Evolutionary conservation across 495 filamentous ascomycete genomes (phyloP).

Genomic region (Xylaria palmicola): DNA sequence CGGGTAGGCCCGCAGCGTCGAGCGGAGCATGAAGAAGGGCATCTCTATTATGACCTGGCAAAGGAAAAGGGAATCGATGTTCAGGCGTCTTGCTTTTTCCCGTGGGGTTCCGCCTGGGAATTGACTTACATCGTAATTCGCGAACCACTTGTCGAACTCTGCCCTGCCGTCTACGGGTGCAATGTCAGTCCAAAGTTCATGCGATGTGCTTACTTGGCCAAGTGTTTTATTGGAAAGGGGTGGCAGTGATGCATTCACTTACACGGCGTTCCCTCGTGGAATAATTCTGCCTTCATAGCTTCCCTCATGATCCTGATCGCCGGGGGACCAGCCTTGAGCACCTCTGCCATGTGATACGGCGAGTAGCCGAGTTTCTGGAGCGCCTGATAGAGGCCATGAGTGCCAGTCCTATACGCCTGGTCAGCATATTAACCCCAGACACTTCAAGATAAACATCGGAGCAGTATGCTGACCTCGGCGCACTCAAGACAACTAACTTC

Average conservation of each 20-base stretch:
- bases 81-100: background rate
- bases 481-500: constrained; percentile 30
- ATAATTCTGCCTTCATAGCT: constrained; percentile 21
- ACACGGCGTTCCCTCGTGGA: constrained; percentile 28
- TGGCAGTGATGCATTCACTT: constrained; percentile 1
- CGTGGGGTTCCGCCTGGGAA: no score
- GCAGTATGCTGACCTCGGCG: constrained; percentile 22
- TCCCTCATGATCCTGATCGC: constrained; percentile 22
- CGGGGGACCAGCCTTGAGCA: constrained; percentile 3
- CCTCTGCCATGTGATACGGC: constrained; percentile 33
- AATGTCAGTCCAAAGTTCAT: background rate
- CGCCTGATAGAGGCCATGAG: constrained; percentile 29
- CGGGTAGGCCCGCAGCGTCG: constrained; percentile 27
- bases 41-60: constrained; percentile 32
- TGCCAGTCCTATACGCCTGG: constrained; percentile 24
- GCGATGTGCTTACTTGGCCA: no score
- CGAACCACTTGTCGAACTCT: constrained; percentile 35
- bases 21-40: constrained; percentile 29
- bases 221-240: background rate
- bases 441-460: background rate
- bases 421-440: constrained; percentile 5
- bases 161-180: constrained; percentile 21
- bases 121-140: constrained; percentile 34
- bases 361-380: constrained; percentile 26
- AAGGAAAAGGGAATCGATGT: background rate